Evolutionary conservation across 192 early-diverging fungal species (phyloP).

Genomic region (Entrophospora sp.): DNA sequence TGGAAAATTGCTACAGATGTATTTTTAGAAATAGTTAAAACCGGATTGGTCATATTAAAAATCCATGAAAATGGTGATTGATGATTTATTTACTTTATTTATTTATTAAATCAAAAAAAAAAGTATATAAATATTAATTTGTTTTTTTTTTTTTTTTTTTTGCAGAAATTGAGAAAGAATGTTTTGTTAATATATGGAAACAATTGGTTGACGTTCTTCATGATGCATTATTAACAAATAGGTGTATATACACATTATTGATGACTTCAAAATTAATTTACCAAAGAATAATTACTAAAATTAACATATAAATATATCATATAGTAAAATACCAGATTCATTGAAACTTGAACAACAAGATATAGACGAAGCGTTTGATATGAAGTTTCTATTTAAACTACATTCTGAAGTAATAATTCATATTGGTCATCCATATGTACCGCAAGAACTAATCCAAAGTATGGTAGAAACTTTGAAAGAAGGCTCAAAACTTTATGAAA

Average conservation of each 20-base stretch:
- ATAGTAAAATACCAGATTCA: conserved; percentile 38
- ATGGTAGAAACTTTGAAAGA: conserved; percentile 49
- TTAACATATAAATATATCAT: background rate
- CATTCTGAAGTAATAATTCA: conserved; percentile 59
- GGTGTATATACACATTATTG: conserved; percentile 36
- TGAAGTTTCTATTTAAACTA: conserved; percentile 53
- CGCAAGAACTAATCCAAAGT: conserved; percentile 43
- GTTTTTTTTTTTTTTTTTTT: too few species aligned
- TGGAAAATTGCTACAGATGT: conserved; percentile 64
- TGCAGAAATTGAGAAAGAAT: conserved; percentile 44
- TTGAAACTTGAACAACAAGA: conserved; percentile 54
- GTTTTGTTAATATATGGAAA: conserved; percentile 41
- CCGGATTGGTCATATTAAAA: conserved; percentile 34
- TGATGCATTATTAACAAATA: conserved; percentile 47
- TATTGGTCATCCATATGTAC: conserved; percentile 56
- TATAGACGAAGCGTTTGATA: conserved; percentile 66
- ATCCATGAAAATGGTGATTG: conserved; percentile 31
- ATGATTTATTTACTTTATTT: too few species aligned
- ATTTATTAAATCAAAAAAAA: background rate
- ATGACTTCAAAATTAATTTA: too few species aligned
- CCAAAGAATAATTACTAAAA: background rate
- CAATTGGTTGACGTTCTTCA: conserved; percentile 53
- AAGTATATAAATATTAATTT: too few species aligned
- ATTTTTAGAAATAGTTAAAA: conserved; percentile 48
- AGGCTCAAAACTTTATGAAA: conserved; percentile 39